phyloP scores from a whole-genome alignment of 2,329 filamentous ascomycete genomes.

The Fusarium siculi region DNA sequence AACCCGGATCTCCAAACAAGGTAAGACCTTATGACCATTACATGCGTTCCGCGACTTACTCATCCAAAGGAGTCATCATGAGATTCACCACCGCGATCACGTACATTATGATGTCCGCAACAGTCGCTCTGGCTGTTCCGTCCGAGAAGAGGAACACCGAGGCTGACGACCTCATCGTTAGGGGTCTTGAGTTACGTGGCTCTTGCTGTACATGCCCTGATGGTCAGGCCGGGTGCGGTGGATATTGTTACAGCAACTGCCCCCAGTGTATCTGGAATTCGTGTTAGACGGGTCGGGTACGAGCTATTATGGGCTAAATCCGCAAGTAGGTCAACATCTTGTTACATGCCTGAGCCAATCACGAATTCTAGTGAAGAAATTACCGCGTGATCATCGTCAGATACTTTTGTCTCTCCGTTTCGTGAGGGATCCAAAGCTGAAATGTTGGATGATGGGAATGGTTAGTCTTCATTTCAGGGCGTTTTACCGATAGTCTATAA shows the following conservation, averaged over 20 bases:
- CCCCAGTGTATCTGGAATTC: background rate
- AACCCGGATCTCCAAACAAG: accelerated
- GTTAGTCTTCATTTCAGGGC: too few species aligned
- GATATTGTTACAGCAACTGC: background rate
- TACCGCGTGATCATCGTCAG: too few species aligned
- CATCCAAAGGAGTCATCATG: background rate
- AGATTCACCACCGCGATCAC: background rate
- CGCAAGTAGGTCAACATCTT: background rate
- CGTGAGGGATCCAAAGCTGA: too few species aligned
- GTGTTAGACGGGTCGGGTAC: background rate
- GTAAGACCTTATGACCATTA: background rate
- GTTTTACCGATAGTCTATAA: too few species aligned
- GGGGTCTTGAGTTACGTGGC: background rate
- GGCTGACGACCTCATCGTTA: background rate
- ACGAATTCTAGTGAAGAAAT: too few species aligned
- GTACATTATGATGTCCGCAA: background rate
- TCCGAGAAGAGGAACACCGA: background rate
- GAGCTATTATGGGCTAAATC: accelerated
- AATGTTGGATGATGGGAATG: too few species aligned
- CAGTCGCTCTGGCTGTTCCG: background rate
- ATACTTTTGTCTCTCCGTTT: too few species aligned
- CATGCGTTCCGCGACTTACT: accelerated
- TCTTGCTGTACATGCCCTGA: background rate
- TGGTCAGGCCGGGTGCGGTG: background rate
- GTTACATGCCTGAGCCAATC: too few species aligned